Conservation (phyloP, 768 basidiomycete genomes). For the Punctularia strigosozonata region DNA sequence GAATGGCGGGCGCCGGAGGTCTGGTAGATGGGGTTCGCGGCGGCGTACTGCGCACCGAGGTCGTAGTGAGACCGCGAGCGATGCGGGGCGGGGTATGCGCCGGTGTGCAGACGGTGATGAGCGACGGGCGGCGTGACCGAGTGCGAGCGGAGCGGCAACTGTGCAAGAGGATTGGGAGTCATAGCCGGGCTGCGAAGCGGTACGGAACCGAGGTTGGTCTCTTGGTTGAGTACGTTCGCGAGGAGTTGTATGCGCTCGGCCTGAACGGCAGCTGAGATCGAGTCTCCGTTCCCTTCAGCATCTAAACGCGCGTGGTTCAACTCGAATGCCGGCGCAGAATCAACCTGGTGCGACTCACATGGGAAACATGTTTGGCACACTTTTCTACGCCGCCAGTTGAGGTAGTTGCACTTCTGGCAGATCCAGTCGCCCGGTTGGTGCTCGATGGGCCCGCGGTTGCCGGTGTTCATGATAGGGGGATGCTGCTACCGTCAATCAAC, state of each 20-base stretch:
- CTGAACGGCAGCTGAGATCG: conserved; percentile 75
- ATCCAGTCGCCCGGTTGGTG: conserved; percentile 53
- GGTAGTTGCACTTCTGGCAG: conserved; percentile 74
- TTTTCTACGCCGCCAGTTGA: conserved; percentile 81
- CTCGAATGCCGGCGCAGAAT: conserved; percentile 3
- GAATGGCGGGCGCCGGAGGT: conserved; percentile 40
- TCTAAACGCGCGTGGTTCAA: conserved; percentile 39
- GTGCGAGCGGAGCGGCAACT: conserved; percentile 22
- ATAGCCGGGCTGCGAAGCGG: conserved; percentile 2
- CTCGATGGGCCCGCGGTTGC: conserved; percentile 79
- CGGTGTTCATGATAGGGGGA: conserved; percentile 82
- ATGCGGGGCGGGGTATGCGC: conserved; percentile 20
- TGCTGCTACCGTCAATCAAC: conserved; percentile 31
- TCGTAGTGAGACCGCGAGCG: conserved; percentile 43
- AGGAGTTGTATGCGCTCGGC: conserved; percentile 75
- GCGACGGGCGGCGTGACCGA: conserved; percentile 22
- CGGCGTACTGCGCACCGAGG: conserved; percentile 30
- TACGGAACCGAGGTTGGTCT: conserved; percentile 14
- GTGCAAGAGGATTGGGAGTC: neutral
- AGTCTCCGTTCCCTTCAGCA: conserved; percentile 82
- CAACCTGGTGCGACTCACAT: conserved; percentile 34
- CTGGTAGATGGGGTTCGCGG: conserved; percentile 55
- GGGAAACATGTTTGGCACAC: conserved; percentile 86
- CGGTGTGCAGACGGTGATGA: neutral
- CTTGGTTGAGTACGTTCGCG: conserved; percentile 56